Evolutionary conservation across 164 flowering plant genomes (phyloP).

Genomic region (Euptelea pleiosperma): DNA sequence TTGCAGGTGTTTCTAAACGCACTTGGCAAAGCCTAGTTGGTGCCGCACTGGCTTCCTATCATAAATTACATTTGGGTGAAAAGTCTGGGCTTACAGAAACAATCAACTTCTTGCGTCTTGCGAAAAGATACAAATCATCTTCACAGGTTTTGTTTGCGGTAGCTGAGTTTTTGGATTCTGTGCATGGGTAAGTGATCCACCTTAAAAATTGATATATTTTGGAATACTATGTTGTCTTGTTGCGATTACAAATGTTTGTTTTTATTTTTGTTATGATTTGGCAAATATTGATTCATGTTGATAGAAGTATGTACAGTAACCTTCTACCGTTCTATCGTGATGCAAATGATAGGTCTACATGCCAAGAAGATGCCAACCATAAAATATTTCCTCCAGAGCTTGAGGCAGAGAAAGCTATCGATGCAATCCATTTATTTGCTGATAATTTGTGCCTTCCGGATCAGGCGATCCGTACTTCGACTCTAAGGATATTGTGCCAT

Average conservation of each 20-base stretch:
- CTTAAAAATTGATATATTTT: neutral
- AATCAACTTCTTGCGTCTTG: slow-evolving; percentile 48
- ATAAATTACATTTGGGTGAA: slow-evolving; percentile 18
- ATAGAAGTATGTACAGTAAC: neutral
- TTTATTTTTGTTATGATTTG: neutral
- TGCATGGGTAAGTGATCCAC: slow-evolving; percentile 43
- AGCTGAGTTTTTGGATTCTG: slow-evolving; percentile 68
- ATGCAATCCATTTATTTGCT: slow-evolving; percentile 47
- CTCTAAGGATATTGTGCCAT: slow-evolving; percentile 74
- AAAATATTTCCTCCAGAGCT: slow-evolving; percentile 41
- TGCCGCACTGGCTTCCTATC: slow-evolving; percentile 58
- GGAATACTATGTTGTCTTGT: neutral
- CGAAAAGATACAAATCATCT: slow-evolving; percentile 53
- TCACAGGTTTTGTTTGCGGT: slow-evolving; percentile 65
- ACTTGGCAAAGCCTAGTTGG: slow-evolving; percentile 76
- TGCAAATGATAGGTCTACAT: slow-evolving; percentile 33
- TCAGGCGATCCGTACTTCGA: slow-evolving; percentile 61
- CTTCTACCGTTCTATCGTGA: neutral
- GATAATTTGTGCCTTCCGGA: slow-evolving; percentile 63
- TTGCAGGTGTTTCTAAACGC: slow-evolving; percentile 48
- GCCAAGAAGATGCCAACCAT: slow-evolving; percentile 19
- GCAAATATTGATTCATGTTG: neutral
- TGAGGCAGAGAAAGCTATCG: slow-evolving; percentile 32
- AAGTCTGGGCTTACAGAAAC: slow-evolving; percentile 29
- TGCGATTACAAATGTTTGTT: neutral